Percentiles rank a stretch among this genome's conserved stretches.
phyloP scores from a whole-genome alignment of 2,329 filamentous ascomycete genomes.

The Neurospora sp. region DNA sequence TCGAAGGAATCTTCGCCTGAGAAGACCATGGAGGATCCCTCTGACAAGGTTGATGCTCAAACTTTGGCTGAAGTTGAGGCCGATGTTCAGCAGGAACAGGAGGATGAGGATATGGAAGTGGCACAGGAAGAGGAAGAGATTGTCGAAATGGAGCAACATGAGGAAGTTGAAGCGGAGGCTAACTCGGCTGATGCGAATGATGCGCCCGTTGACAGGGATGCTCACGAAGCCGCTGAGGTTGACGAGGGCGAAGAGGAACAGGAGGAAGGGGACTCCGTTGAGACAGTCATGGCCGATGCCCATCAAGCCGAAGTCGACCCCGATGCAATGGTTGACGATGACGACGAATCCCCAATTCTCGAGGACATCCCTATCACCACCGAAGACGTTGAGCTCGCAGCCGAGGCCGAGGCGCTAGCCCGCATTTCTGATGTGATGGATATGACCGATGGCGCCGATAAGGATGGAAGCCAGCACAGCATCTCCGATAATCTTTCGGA shows the following conservation, averaged over 20 bases:
- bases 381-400: conserved; percentile 47
- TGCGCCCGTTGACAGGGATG: neutral
- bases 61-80: conserved; percentile 13
- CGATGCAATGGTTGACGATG: neutral
- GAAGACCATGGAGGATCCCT: neutral
- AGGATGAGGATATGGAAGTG: conserved; percentile 15
- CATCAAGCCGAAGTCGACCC: conserved; percentile 1
- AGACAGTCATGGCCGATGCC: neutral
- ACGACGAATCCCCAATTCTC: conserved; percentile 27
- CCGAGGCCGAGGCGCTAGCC: conserved; percentile 44
- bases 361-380: conserved; percentile 38
- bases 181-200: conserved; percentile 16
- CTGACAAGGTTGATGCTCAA: neutral
- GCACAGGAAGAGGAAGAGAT: neutral
- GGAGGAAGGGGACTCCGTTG: neutral
- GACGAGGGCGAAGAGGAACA: conserved; percentile 18
- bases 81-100: conserved; percentile 26
- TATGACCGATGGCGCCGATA: conserved; percentile 7
- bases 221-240: conserved; percentile 23
- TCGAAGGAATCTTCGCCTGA: conserved; percentile 16
- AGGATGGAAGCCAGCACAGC: conserved; percentile 11
- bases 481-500: conserved; percentile 45
- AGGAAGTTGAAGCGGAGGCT: conserved; percentile 25
- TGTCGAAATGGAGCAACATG: conserved; percentile 6
- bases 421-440: conserved; percentile 25